Base-by-base conservation (phyloP, 352 stramenopile species). In the Blastocystis sp. region DNA sequence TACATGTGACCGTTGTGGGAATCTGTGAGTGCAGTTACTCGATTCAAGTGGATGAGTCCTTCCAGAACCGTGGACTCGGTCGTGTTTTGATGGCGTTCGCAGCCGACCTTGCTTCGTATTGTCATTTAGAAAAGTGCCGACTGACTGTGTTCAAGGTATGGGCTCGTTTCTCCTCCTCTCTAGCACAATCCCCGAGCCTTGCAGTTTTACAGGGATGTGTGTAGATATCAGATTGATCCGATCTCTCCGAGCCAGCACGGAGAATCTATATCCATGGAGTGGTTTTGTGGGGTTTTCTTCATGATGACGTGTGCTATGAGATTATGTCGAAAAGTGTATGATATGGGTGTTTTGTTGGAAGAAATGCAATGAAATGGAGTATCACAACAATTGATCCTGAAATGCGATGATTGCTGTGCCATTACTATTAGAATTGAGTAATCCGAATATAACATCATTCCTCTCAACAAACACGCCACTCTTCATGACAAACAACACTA, bases 81-180 rank as follows among this genome's bases (percentile, higher is more conserved):
- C 36, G 8, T 4, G 27, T 48, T 32, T 81, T 81, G 16, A 59
- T 81, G 46, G 24, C 21, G 9, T n/a, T 61, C 18, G 48, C 46
- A 11, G 69, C 40, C 4, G 46, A 81, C 6, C n/a, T 81, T 21
- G 46, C 46, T 44, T 14, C 24, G 16, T 40, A 32, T 24, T 59
- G 16, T 0, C 7, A 29, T 42, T 8, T 81, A 1, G 21, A 64
- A 24, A 81, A 81, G 51, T 81, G 69, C 27, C 44, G 48, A 46
- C 38, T 81, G 29, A 81, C 69, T 48, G 69, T 81, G 53, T 81
- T 81, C 48, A 81, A 81, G 27, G 69, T 81, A 29, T 11, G 2
- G 61, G 18, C 34, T 51, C 16, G 21, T 16, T 44, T 9, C 2
- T 14, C 18, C 34, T 64, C 16, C 18, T 51, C 4, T 64, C 14